Evolutionary conservation across 495 filamentous ascomycete species (phyloP).

Genomic region (Sporormia fimetaria): DNA sequence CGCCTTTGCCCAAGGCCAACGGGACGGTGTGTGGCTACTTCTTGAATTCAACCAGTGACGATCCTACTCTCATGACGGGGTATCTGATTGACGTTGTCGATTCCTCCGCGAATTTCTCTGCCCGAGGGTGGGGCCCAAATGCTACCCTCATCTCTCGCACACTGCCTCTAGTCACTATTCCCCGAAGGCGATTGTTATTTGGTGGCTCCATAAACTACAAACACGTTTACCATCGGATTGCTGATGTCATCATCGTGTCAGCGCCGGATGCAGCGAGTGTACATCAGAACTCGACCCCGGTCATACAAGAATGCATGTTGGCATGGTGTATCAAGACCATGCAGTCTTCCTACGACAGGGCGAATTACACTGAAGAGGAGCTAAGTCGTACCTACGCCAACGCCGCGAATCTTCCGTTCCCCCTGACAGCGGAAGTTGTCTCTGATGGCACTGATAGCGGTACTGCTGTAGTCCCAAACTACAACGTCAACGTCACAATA

Average conservation of each 20-base stretch:
- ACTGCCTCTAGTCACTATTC: conserved; percentile 6
- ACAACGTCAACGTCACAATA: conserved; percentile 2
- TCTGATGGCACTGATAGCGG: background rate
- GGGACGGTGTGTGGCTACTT: conserved; percentile 10
- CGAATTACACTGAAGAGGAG: conserved; percentile 4
- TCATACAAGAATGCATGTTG: conserved; percentile 17
- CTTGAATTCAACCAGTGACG: conserved; percentile 6
- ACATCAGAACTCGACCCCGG: conserved; percentile 4
- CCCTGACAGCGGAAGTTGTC: background rate
- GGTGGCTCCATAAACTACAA: conserved; percentile 17
- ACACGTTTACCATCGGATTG: conserved; percentile 13
- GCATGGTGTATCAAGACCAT: conserved; percentile 17
- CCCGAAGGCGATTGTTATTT: background rate
- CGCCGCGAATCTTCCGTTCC: conserved; percentile 1
- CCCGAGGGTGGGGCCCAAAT: too few species aligned
- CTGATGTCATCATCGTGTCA: conserved; percentile 6
- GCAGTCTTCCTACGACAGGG: background rate
- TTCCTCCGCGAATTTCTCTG: background rate
- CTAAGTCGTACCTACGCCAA: conserved; percentile 2
- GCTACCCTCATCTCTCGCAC: conserved; percentile 4
- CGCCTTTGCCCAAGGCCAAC: background rate
- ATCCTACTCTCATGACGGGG: conserved; percentile 17
- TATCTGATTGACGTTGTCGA: conserved; percentile 1
- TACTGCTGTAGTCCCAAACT: background rate
- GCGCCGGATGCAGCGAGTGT: conserved; percentile 7